A percentile compares a stretch with the other conserved stretches of the same genome.
Conservation (phyloP, 164 flowering plant genomes). For the Sedum album region DNA sequence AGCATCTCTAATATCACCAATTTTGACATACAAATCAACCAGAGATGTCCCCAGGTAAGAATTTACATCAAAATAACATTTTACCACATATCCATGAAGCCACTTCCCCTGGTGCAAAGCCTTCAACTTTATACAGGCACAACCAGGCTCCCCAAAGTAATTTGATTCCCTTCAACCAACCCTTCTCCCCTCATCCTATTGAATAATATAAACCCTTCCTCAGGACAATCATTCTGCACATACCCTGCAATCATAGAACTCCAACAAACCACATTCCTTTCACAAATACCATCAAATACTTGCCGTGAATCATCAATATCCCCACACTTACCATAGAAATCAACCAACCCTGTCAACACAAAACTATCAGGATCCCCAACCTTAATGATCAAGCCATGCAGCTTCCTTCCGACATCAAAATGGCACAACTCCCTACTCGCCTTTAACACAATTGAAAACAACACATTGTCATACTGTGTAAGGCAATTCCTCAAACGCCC, state of each 20-base stretch:
- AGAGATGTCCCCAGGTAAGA: conserved; percentile 33
- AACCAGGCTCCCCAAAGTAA: conserved; percentile 52
- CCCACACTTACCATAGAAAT: conserved; percentile 61
- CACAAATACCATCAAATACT: conserved; percentile 39
- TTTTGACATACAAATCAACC: conserved; percentile 64
- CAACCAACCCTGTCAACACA: conserved; percentile 51
- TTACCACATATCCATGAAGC: conserved; percentile 63
- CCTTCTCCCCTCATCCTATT: conserved; percentile 57
- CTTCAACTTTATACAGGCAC: conserved; percentile 53
- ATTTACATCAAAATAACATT: conserved; percentile 34
- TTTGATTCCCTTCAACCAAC: conserved; percentile 40
- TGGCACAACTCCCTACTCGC: conserved; percentile 55
- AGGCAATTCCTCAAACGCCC: conserved; percentile 27
- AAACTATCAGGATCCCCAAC: conserved; percentile 48
- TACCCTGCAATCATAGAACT: conserved; percentile 66
- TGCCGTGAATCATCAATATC: conserved; percentile 27
- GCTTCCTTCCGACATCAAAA: conserved; percentile 39
- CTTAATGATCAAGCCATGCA: conserved; percentile 51
- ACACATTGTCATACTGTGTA: conserved; percentile 32
- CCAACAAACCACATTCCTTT: conserved; percentile 61
- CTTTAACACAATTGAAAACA: conserved; percentile 56
- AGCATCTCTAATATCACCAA: conserved; percentile 36
- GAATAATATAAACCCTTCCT: conserved; percentile 51
- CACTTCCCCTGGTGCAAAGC: conserved; percentile 72
- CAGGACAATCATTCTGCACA: conserved; percentile 46